phyloP scores from a whole-genome alignment of 768 basidiomycete genomes.

The Gloeopeniophorella convolvens region DNA sequence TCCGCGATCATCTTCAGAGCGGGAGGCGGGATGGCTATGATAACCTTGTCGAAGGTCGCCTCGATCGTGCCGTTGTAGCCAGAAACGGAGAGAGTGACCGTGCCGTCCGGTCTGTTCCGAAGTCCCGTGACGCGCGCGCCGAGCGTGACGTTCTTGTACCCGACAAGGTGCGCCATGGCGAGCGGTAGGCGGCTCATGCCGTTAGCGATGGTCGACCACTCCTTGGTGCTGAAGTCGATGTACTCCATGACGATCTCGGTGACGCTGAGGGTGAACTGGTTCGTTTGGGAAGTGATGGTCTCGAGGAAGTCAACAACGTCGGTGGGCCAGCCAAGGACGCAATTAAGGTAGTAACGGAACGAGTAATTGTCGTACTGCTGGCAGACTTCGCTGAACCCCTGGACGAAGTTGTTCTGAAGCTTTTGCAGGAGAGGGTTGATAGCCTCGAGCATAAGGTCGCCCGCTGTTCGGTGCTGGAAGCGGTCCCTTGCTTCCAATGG shows the following conservation, averaged over 20 bases:
- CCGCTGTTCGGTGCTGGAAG: conserved; percentile 14
- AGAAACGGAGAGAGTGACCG: conserved; percentile 10
- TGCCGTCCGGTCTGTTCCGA: conserved; percentile 11
- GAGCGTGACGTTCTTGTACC: conserved; percentile 21
- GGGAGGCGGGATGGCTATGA: conserved; percentile 24
- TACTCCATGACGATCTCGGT: conserved; percentile 24
- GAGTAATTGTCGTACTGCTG: conserved; percentile 18
- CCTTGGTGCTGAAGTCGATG: conserved; percentile 22
- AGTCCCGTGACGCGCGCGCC: conserved; percentile 21
- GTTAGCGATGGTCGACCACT: conserved; percentile 21
- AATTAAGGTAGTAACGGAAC: conserved; percentile 21
- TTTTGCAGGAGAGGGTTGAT: conserved; percentile 13
- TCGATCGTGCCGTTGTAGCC: neutral
- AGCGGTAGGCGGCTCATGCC: conserved; percentile 24
- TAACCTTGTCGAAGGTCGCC: conserved; percentile 20
- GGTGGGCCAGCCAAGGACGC: conserved; percentile 12
- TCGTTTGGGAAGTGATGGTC: conserved; percentile 24
- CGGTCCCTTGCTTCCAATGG: neutral
- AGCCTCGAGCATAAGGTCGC: conserved; percentile 16
- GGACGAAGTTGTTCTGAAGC: conserved; percentile 15
- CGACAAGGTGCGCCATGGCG: conserved; percentile 22
- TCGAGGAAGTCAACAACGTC: conserved; percentile 23
- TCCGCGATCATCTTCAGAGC: conserved; percentile 23
- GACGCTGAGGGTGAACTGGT: conserved; percentile 25
- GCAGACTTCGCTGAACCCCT: conserved; percentile 19